These are phyloP conservation scores for Rhizopus microsporus DNA, from an alignment of 371 early-diverging fungal genomes.

Conservation along the genomic window DNA sequence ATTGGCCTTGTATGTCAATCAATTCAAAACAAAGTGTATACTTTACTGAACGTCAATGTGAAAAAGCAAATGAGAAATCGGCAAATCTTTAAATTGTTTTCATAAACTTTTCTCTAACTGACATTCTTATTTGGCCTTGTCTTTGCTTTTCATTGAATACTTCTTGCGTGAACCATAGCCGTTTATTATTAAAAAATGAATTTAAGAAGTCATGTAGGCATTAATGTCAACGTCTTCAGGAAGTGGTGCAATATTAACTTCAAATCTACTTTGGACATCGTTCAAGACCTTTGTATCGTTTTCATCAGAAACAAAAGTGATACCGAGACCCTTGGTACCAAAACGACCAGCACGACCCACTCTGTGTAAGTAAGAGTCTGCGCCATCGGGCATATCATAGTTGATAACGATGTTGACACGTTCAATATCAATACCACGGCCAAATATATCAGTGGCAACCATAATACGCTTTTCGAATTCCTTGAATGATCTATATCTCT, in stretches of 20 bases:
- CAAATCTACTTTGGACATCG: conserved; percentile 94
- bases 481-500: conserved; percentile 95
- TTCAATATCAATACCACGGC: conserved; percentile 99
- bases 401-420: conserved; percentile 99
- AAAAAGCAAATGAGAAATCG: too few species aligned
- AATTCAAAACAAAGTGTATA: too few species aligned
- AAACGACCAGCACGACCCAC: conserved; percentile 99
- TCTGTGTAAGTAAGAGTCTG: conserved; percentile 96
- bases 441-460: conserved; percentile 98
- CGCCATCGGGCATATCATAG: conserved; percentile 96
- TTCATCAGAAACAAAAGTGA: conserved; percentile 94
- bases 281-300: conserved; percentile 84
- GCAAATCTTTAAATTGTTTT: too few species aligned
- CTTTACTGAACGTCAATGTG: too few species aligned
- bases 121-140: too few species aligned
- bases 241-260: conserved; percentile 89
- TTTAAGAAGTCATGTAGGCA: conserved; percentile 61
- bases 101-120: too few species aligned
- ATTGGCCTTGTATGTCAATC: too few species aligned
- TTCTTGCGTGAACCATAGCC: too few species aligned
- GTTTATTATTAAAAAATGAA: not conserved
- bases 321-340: conserved; percentile 98
- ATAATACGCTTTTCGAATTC: conserved; percentile 92
- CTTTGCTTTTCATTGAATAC: too few species aligned
- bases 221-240: conserved; percentile 88